phyloP scores from a whole-genome alignment of 2,329 filamentous ascomycete species.

The Alternaria triticimaculans region DNA sequence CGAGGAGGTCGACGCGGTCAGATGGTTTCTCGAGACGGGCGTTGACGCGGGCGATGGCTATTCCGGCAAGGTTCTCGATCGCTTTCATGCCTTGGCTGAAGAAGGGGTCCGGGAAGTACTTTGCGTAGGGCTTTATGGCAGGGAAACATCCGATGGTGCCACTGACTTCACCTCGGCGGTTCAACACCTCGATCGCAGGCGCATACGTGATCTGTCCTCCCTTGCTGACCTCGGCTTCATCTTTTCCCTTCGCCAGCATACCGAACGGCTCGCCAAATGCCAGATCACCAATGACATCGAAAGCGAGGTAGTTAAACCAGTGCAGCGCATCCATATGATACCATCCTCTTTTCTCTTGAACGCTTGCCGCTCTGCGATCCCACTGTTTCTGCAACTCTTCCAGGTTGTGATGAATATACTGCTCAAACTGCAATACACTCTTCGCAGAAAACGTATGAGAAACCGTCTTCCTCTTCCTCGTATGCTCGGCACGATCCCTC shows the following conservation, averaged over 20 bases:
- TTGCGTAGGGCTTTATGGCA: conserved; percentile 77
- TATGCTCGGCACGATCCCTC: conserved; percentile 79
- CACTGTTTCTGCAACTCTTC: conserved; percentile 75
- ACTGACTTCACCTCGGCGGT: conserved; percentile 85
- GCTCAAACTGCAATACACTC: conserved; percentile 82
- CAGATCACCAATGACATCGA: conserved; percentile 62
- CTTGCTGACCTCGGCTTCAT: conserved; percentile 76
- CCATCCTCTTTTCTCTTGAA: conserved; percentile 58
- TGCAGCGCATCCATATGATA: conserved; percentile 75
- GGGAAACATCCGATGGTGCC: conserved; percentile 79
- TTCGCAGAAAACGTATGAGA: conserved; percentile 87
- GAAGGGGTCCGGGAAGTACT: conserved; percentile 81
- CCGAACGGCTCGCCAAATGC: conserved; percentile 81
- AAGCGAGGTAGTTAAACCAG: conserved; percentile 77
- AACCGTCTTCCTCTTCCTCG: conserved; percentile 86
- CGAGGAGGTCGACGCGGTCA: conserved; percentile 78
- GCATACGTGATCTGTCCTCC: conserved; percentile 70
- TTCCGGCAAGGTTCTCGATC: conserved; percentile 82
- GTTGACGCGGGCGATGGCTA: conserved; percentile 83
- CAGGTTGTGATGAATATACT: conserved; percentile 83
- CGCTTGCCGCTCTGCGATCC: conserved; percentile 64
- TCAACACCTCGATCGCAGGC: conserved; percentile 84
- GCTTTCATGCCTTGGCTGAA: conserved; percentile 76
- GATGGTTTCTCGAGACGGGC: conserved; percentile 67
- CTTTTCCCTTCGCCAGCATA: conserved; percentile 78